Conservation (phyloP, 2,329 filamentous ascomycete genomes). For the Aspergillus niger region DNA sequence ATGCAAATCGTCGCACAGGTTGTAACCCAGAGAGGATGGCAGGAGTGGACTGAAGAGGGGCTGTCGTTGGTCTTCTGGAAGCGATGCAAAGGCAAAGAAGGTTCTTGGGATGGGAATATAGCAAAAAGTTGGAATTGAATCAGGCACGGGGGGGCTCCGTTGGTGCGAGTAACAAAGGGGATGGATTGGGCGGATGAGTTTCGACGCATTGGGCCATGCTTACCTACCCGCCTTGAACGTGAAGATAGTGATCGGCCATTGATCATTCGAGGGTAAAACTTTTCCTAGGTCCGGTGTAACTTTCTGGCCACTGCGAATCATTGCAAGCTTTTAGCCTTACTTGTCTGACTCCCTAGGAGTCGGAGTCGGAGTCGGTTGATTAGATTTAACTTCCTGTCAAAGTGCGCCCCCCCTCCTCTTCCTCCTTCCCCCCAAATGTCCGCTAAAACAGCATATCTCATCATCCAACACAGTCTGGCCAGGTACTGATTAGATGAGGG, state of each 20-base stretch:
- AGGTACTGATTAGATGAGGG: no score
- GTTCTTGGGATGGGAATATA: not conserved
- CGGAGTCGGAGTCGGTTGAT: not conserved
- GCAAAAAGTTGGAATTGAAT: no score
- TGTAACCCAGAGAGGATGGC: not conserved
- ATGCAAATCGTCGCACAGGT: conserved; percentile 23
- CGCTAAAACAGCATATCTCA: not conserved
- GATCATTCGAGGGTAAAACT: conserved; percentile 14
- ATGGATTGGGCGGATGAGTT: not conserved
- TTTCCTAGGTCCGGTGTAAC: conserved; percentile 12
- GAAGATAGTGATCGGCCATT: conserved; percentile 19
- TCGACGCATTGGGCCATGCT: not conserved
- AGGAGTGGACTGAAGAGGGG: not conserved
- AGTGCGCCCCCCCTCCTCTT: not conserved
- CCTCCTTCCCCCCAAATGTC: not conserved
- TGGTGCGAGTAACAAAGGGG: not conserved
- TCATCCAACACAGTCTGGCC: not conserved
- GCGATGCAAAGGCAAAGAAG: not conserved
- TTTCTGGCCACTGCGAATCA: conserved; percentile 7
- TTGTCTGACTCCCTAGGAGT: not conserved
- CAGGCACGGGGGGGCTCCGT: not conserved
- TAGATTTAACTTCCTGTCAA: not conserved
- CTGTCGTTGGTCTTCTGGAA: not conserved
- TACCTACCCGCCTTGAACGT: conserved; percentile 6
- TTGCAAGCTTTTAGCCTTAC: conserved; percentile 10